Percentiles rank a stretch among this genome's conserved stretches.
Conservation (phyloP, 495 filamentous ascomycete genomes). For the Lepidopterella palustris region DNA sequence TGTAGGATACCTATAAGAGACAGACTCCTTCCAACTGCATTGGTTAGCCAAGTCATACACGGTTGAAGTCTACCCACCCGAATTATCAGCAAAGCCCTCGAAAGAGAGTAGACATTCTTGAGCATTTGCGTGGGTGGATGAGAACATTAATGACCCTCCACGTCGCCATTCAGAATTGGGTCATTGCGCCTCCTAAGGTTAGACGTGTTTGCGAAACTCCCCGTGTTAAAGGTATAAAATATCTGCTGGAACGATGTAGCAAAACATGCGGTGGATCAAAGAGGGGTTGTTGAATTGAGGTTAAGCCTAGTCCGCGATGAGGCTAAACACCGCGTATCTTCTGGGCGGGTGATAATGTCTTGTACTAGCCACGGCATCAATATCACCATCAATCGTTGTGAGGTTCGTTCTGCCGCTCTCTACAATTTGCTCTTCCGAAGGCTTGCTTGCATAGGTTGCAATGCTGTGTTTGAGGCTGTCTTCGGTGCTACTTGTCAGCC, state of each 20-base stretch:
- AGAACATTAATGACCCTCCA: neutral
- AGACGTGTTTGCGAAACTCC: too few species aligned
- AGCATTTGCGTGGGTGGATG: neutral
- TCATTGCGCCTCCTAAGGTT: too few species aligned
- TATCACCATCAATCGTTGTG: neutral
- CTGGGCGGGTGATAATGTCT: too few species aligned
- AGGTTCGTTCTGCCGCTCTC: neutral
- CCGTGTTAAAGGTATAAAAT: too few species aligned
- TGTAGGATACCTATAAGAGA: neutral
- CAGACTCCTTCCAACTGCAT: neutral
- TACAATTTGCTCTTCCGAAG: neutral
- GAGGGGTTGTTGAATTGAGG: too few species aligned
- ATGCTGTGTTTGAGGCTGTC: neutral
- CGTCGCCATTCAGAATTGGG: too few species aligned
- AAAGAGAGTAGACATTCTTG: neutral
- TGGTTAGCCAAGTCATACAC: neutral
- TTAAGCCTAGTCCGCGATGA: too few species aligned
- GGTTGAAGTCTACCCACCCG: neutral
- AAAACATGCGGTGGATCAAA: too few species aligned
- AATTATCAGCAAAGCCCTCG: neutral
- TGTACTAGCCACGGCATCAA: neutral
- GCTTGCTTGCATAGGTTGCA: neutral
- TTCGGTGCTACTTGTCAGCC: neutral
- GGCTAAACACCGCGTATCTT: too few species aligned
- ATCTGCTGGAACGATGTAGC: too few species aligned